Base-by-base conservation (phyloP, 176 grass and related monocot species). In the Bothriochloa decipiens region DNA sequence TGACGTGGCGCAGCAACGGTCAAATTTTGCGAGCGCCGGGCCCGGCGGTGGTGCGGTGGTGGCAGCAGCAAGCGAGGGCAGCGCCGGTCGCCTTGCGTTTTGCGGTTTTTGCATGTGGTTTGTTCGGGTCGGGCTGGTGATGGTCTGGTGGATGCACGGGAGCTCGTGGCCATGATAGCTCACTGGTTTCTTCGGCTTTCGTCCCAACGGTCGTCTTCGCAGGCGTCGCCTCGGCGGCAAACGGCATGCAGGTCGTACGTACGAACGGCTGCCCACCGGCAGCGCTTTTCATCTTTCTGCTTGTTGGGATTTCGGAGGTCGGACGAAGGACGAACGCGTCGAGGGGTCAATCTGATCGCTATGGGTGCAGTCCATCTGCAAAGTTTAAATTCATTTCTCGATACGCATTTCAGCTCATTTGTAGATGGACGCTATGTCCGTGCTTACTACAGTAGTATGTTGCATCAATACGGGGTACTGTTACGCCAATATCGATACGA, bases 1-100 rank as follows among this genome's bases (percentile, higher is more conserved):
- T 63, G 68, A 71, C 72, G 68, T 91, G 89, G 72, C 75, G 41
- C 2, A 3, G 83, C 45, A 94, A 92, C 87, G 92, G 90, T 87
- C 92, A 94, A 85, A 85, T 86, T 87, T 82, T 15, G 61, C 76
- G 40, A 40, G 25, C 65, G 29, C 64, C 27, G 33, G 57, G 29
- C 57, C 57, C 57, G 3, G 57, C 57, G 22, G 57, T 61, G 57
- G 47, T 50, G 49, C 14, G 46, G 46, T 49, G 35, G 35, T 36
- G 40, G 7, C 40, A 58, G 35, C 15, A 73, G 0, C 68, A 25
- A 72, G 70, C n/a, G 25, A 49, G 13, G 16, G 45, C 46, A 9
- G 46, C 27, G 7, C 45, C 10, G 72, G 73, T 53, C 72, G 46
- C 29, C 29, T 33, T 5, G 23, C 42, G 10, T 64, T 64, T 60